Evolutionary conservation across 352 stramenopile genomes (phyloP).

Genomic region (Globisporangium acanthophoron): DNA sequence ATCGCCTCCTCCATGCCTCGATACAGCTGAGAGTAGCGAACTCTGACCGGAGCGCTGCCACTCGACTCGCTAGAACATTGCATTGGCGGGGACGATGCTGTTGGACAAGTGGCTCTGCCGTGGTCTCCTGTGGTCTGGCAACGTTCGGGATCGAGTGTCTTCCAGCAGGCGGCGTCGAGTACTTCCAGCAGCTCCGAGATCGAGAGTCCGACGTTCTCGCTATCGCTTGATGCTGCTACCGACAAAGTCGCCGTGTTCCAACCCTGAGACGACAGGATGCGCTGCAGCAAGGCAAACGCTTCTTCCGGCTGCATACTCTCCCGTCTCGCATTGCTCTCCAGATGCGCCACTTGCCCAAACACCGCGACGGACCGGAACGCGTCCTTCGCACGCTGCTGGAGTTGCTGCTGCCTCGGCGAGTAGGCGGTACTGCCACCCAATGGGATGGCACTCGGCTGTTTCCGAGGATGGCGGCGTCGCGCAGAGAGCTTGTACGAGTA

Average conservation of each 20-base stretch:
- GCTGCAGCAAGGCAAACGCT: slow-evolving; percentile 22
- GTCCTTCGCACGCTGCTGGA: slow-evolving; percentile 1
- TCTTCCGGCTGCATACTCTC: slow-evolving; percentile 21
- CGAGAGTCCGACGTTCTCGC: neutral
- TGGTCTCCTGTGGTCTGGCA: neutral
- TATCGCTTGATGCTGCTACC: neutral
- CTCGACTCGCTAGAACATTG: neutral
- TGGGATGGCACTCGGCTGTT: slow-evolving; percentile 2
- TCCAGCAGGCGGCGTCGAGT: slow-evolving; percentile 37
- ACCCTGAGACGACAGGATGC: slow-evolving; percentile 1
- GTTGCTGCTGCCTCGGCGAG: neutral
- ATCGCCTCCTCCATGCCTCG: slow-evolving; percentile 25
- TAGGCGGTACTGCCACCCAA: neutral
- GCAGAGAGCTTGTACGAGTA: slow-evolving; percentile 24
- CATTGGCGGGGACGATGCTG: neutral
- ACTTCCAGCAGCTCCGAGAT: slow-evolving; percentile 16
- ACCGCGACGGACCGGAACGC: slow-evolving; percentile 28
- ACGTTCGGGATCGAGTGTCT: slow-evolving; percentile 3
- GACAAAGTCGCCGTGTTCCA: neutral
- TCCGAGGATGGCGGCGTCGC: slow-evolving; percentile 14
- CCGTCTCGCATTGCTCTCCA: slow-evolving; percentile 20
- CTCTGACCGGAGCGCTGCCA: neutral
- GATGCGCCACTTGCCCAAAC: slow-evolving; percentile 22
- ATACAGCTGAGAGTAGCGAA: slow-evolving; percentile 32
- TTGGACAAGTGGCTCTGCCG: neutral